These are phyloP conservation scores for Moringa oleifera DNA, from an alignment of 345 rosid species.

Conservation along the genomic window DNA sequence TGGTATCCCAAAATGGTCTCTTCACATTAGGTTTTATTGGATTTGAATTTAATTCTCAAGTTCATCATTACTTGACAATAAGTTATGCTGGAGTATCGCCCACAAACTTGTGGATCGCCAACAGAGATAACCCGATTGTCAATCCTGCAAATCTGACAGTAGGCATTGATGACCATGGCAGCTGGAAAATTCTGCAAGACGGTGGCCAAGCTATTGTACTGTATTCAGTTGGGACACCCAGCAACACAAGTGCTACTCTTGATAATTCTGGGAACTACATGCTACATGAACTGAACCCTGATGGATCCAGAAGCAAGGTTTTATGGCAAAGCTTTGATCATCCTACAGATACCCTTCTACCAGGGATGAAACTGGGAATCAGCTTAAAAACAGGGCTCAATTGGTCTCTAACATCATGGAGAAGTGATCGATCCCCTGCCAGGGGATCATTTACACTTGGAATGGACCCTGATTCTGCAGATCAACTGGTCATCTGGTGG, in stretches of 20 bases:
- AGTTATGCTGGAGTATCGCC: conserved; percentile 20
- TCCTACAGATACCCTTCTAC: no score
- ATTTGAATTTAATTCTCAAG: no score
- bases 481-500: no score
- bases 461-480: conserved; percentile 18
- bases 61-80: neutral
- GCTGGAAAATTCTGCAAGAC: conserved; percentile 18
- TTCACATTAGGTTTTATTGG: conserved; percentile 23
- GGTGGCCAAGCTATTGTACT: conserved; percentile 14
- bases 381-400: no score
- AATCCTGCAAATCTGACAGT: conserved; percentile 21
- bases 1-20: no score
- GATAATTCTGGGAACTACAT: conserved; percentile 34
- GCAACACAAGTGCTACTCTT: conserved; percentile 27
- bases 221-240: conserved; percentile 9
- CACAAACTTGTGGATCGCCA: conserved; percentile 32
- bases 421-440: conserved; percentile 6
- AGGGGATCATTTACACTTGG: conserved; percentile 22
- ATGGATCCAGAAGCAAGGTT: no score
- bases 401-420: no score
- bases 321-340: no score
- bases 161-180: conserved; percentile 23
- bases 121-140: conserved; percentile 19
- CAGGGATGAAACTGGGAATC: no score
- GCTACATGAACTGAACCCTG: no score